Base-by-base conservation (phyloP, 176 grass and related monocot genomes). In the Dendrocalamus sinicus region DNA sequence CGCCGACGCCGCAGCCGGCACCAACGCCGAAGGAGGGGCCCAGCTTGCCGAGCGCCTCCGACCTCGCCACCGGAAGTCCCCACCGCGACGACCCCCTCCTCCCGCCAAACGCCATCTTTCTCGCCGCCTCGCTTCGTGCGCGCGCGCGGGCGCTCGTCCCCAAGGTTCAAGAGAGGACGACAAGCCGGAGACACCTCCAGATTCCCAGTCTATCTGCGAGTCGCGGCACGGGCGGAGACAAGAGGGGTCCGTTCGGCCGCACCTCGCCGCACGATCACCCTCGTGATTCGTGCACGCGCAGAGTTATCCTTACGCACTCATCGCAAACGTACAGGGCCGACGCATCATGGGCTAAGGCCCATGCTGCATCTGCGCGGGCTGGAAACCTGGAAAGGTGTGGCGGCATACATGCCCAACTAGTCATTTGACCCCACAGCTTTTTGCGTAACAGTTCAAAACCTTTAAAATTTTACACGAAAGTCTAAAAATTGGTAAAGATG, bases 1-100 rank as follows among this genome's bases (percentile, higher is more conserved):
- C 19, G n/a, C 96, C 96, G 61, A 98, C 77, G n/a, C 96, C 96
- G 50, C 96, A 98, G 48, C 93, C 93, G 58, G 90, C 90, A 83
- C 96, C 93, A 81, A 88, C 88, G 54, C 93, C 93, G 67, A 98
- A 81, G 46, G 80, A 86, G 57, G 93, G 91, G 17, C 96, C 96
- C 48, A 98, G 73, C 72, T 94, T 95, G 22, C 96, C 96, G 45
- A 95, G 76, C 44, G 73, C 88, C 30, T 87, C 94, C 22, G 88
- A 86, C 81, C 91, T 95, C 74, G 80, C 44, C 61, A 61, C 72
- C 35, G 96, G 93, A 58, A 98, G 84, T 24, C 70, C 76, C 96
- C 96, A 95, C 55, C 87, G 26, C 3, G 85, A 53, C 0, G 85
- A 47, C 0, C 85, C 89, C 83, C 77, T 86, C 58, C 91, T 75